Evolutionary conservation across 345 rosid genomes (phyloP).

Genomic region (Eucalyptus cloeziana): DNA sequence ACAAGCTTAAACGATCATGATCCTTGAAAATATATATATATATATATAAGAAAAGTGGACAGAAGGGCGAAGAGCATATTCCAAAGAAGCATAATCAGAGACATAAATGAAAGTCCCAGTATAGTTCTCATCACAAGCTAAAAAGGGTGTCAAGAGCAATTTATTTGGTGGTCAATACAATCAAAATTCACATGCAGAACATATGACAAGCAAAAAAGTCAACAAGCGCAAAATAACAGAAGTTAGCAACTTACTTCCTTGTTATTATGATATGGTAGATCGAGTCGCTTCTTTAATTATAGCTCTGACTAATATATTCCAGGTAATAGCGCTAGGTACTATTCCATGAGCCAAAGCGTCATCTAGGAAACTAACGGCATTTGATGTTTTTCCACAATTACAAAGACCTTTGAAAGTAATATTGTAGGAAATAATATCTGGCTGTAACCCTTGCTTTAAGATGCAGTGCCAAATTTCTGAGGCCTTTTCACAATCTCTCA

Average conservation of each 20-base stretch:
- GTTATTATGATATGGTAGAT: not conserved
- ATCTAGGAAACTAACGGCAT: conserved; percentile 49
- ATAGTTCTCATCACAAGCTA: not conserved
- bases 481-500: conserved; percentile 46
- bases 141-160: not conserved
- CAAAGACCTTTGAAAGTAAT: conserved; percentile 68
- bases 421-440: conserved; percentile 80
- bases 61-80: not conserved
- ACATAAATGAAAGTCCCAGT: not conserved
- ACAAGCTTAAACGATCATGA: not conserved
- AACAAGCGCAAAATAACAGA: not conserved
- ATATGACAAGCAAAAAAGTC: not conserved
- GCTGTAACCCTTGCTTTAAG: conserved; percentile 33
- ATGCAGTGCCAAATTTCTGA: conserved; percentile 58
- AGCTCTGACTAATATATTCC: conserved; percentile 82
- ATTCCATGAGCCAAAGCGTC: conserved; percentile 58
- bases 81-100: not conserved
- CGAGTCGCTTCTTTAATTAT: conserved; percentile 15
- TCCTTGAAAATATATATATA: not conserved
- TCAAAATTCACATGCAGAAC: not conserved
- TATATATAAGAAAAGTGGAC: too few species aligned
- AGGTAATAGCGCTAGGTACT: conserved; percentile 49
- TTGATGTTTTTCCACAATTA: conserved; percentile 41
- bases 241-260: not conserved
- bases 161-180: not conserved